Percentiles rank a stretch among this genome's conserved stretches.
These are phyloP conservation scores for Bathelium albidoporum DNA, from an alignment of 495 filamentous ascomycete species.

Conservation along the genomic window DNA sequence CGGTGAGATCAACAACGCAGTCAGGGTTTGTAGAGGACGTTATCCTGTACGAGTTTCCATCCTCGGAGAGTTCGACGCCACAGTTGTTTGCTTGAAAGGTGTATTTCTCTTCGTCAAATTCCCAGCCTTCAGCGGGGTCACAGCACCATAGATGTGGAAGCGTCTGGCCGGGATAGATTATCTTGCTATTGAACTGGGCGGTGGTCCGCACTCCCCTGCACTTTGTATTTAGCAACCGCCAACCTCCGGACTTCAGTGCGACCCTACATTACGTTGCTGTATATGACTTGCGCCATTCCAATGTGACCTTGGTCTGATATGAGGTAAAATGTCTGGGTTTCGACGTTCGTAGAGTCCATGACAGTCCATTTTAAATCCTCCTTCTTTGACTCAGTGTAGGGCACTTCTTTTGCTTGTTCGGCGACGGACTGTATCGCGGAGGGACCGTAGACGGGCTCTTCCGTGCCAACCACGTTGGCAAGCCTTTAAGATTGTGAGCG, in stretches of 20 bases:
- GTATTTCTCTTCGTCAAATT: slow-evolving; percentile 73
- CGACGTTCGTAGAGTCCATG: slow-evolving; percentile 76
- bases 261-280: slow-evolving; percentile 89
- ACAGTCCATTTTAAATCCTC: slow-evolving; percentile 73
- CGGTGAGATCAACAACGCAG: slow-evolving; percentile 70
- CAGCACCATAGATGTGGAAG: slow-evolving; percentile 66
- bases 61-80: slow-evolving; percentile 71
- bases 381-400: slow-evolving; percentile 68
- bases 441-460: slow-evolving; percentile 93
- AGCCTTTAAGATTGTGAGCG: slow-evolving; percentile 44
- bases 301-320: slow-evolving; percentile 66
- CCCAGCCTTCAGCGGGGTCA: slow-evolving; percentile 60
- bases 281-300: slow-evolving; percentile 82
- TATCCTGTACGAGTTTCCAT: slow-evolving; percentile 69
- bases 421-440: slow-evolving; percentile 77
- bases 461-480: slow-evolving; percentile 84
- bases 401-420: slow-evolving; percentile 63
- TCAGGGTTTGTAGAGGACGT: slow-evolving; percentile 71
- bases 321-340: slow-evolving; percentile 95
- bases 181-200: slow-evolving; percentile 81
- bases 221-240: slow-evolving; percentile 1
- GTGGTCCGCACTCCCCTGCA: slow-evolving; percentile 78
- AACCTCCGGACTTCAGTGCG: background rate
- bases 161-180: slow-evolving; percentile 67
- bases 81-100: slow-evolving; percentile 76